Evolutionary conservation across 495 filamentous ascomycete genomes (phyloP).

Genomic region (Cercophora scortea): DNA sequence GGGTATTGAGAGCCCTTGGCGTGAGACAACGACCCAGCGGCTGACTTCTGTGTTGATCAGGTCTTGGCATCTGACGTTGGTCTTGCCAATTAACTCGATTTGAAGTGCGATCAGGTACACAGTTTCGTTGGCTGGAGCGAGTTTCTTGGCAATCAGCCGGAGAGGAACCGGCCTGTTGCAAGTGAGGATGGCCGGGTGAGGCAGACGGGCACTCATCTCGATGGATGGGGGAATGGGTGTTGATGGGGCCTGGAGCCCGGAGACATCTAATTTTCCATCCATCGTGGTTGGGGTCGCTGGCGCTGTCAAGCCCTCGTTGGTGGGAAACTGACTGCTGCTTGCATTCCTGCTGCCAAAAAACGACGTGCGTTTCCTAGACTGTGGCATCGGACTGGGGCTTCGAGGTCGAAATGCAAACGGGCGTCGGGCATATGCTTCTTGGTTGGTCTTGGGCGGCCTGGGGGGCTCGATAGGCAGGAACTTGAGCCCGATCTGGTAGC

Average conservation of each 20-base stretch:
- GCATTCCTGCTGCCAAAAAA: conserved; percentile 38
- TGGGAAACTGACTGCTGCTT: not conserved
- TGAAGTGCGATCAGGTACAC: conserved; percentile 73
- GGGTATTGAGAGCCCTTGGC: conserved; percentile 56
- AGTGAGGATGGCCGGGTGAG: conserved; percentile 80
- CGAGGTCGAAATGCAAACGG: conserved; percentile 62
- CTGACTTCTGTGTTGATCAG: conserved; percentile 54
- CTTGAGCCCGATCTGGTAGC: conserved; percentile 54
- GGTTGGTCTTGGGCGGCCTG: conserved; percentile 52
- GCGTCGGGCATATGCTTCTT: conserved; percentile 77
- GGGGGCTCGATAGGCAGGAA: conserved; percentile 93
- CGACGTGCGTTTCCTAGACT: conserved; percentile 40
- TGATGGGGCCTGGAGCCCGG: not conserved
- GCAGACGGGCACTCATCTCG: conserved; percentile 72
- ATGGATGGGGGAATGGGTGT: conserved; percentile 29
- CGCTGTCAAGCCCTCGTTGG: not conserved
- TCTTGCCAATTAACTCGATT: conserved; percentile 72
- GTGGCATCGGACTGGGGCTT: conserved; percentile 12
- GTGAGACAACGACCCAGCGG: conserved; percentile 62
- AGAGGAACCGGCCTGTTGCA: conserved; percentile 82
- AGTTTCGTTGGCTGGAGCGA: conserved; percentile 52
- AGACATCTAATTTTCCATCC: not conserved
- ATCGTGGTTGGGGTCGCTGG: not conserved
- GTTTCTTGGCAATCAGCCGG: conserved; percentile 66
- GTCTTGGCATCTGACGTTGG: conserved; percentile 67